Conservation (phyloP, 1,139 yeast species). For the Pichia terricola region DNA sequence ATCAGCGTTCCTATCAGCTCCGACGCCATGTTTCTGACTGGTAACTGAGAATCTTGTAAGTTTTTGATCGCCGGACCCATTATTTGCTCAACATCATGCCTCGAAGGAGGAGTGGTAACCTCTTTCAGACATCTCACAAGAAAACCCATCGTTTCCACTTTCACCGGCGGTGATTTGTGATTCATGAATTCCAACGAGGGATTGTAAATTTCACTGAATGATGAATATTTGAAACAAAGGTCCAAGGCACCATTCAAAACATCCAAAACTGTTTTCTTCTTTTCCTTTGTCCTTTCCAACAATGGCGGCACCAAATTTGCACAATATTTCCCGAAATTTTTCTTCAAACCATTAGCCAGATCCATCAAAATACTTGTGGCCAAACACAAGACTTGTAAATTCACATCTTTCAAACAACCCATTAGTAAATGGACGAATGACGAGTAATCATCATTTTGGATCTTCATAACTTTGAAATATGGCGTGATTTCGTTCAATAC, state of each 20-base stretch:
- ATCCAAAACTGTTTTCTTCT: slow-evolving; percentile 68
- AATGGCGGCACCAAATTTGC: slow-evolving; percentile 48
- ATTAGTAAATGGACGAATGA: slow-evolving; percentile 52
- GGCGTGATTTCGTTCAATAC: slow-evolving; percentile 61
- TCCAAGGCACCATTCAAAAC: slow-evolving; percentile 60
- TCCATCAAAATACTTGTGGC: slow-evolving; percentile 63
- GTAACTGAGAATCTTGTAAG: slow-evolving; percentile 75
- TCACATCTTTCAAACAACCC: slow-evolving; percentile 82
- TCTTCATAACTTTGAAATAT: slow-evolving; percentile 38
- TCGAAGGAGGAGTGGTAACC: slow-evolving; percentile 38
- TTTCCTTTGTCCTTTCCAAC: slow-evolving; percentile 81
- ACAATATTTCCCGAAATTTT: slow-evolving; percentile 46
- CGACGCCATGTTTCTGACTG: slow-evolving; percentile 71
- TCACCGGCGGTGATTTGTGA: slow-evolving; percentile 80
- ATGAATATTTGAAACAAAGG: slow-evolving; percentile 45
- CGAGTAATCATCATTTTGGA: slow-evolving; percentile 56
- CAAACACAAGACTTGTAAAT: slow-evolving; percentile 74
- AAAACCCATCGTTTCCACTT: slow-evolving; percentile 57
- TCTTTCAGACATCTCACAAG: slow-evolving; percentile 55
- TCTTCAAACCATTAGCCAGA: slow-evolving; percentile 60
- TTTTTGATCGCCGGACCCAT: slow-evolving; percentile 50
- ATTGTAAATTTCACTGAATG: slow-evolving; percentile 51
- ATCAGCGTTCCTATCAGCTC: slow-evolving; percentile 74
- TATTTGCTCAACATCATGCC: slow-evolving; percentile 46
- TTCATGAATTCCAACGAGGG: slow-evolving; percentile 50